Evolutionary conservation across 1,284 basidiomycete species (phyloP).

Genomic region (Cutaneotrichosporon cyanovorans): DNA sequence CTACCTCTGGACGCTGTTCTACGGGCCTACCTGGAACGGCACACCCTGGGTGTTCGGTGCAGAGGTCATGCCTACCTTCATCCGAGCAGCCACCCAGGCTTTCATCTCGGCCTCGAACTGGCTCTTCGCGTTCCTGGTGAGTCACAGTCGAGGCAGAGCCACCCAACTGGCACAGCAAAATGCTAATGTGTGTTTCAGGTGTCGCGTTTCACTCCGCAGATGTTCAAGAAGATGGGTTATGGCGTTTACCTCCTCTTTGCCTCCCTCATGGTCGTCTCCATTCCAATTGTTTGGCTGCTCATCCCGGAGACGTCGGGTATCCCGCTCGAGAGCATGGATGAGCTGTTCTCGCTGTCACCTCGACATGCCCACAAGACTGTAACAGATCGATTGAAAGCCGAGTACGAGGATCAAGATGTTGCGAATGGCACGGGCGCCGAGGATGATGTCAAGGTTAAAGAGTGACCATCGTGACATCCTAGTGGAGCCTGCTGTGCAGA

Average conservation of each 20-base stretch:
- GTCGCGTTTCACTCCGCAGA: slow-evolving; percentile 28
- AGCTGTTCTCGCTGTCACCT: too few relatives aligned
- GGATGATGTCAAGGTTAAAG: too few relatives aligned
- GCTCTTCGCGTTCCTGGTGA: slow-evolving; percentile 35
- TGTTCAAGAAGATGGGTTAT: slow-evolving; percentile 29
- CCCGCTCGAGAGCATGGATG: slow-evolving; percentile 15
- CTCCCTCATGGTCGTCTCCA: slow-evolving; percentile 30
- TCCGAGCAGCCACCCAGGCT: slow-evolving; percentile 37
- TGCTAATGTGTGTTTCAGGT: too few relatives aligned
- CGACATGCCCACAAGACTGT: too few relatives aligned
- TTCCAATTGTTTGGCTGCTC: slow-evolving; percentile 22
- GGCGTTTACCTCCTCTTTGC: slow-evolving; percentile 45
- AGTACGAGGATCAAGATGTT: too few relatives aligned
- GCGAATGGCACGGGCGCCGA: too few relatives aligned
- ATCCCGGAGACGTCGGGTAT: slow-evolving; percentile 15
- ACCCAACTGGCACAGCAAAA: too few relatives aligned
- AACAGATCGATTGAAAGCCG: too few relatives aligned
- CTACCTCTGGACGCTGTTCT: slow-evolving; percentile 41
- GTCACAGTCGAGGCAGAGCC: too few relatives aligned
- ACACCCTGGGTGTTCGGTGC: slow-evolving; percentile 42
- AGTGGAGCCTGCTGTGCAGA: too few relatives aligned
- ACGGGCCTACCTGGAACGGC: slow-evolving; percentile 32
- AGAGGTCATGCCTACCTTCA: slow-evolving; percentile 40
- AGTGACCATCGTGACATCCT: too few relatives aligned
- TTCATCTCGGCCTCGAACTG: slow-evolving; percentile 42